These are phyloP conservation scores for Flaveria brownii DNA, from an alignment of 129 eudicot genomes.

Conservation along the genomic window DNA sequence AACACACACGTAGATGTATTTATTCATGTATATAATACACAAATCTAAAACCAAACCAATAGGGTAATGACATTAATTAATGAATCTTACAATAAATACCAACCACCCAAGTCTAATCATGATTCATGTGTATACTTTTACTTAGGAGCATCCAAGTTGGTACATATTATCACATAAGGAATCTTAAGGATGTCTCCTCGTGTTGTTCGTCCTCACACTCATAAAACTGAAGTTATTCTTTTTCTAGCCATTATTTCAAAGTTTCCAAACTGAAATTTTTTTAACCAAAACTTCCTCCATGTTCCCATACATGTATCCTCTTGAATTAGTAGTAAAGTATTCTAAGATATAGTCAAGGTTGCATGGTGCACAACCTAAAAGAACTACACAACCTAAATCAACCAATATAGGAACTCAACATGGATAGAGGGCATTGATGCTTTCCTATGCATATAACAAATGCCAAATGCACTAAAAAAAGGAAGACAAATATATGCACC, in stretches of 20 bases:
- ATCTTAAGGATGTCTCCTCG: no score
- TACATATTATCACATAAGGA: not conserved
- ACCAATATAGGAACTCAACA: not conserved
- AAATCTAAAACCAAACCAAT: not conserved
- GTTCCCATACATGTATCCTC: not conserved
- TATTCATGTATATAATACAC: not conserved
- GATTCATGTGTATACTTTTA: not conserved
- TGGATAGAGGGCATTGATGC: not conserved
- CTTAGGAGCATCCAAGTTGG: not conserved
- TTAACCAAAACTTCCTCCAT: not conserved
- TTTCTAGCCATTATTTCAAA: not conserved
- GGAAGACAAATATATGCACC: not conserved
- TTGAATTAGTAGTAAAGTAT: not conserved
- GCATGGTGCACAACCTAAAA: not conserved
- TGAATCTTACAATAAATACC: not conserved
- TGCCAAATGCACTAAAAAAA: conserved; percentile 13
- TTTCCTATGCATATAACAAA: conserved; percentile 20
- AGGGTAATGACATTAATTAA: not conserved
- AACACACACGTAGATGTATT: not conserved
- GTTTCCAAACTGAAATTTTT: not conserved
- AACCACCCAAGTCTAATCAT: not conserved
- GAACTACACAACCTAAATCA: not conserved
- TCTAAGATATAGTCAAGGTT: not conserved
- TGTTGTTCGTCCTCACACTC: no score
- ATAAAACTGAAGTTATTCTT: not conserved